A percentile compares a stretch with the other conserved stretches of the same genome.
Conservation (phyloP, 768 basidiomycete genomes). For the Kwoniella heveanensis region DNA sequence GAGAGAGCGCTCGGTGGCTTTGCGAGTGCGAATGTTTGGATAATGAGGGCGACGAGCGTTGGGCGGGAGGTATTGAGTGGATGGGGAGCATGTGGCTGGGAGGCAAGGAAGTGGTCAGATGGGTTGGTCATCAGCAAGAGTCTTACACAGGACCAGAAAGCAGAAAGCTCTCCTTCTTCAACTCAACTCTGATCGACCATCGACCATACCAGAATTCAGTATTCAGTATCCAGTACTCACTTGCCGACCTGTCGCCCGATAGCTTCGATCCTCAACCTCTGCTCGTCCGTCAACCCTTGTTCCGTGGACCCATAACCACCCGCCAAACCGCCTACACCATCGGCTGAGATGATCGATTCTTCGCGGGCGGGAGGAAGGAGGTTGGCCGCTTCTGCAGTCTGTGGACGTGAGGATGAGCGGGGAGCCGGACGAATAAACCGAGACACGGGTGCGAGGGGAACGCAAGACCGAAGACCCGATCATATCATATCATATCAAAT, state of each 20-base stretch:
- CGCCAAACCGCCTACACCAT: conserved; percentile 4
- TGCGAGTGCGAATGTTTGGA: background rate
- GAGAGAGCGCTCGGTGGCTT: background rate
- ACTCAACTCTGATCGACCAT: too few relatives aligned
- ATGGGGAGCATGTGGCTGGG: conserved; percentile 33
- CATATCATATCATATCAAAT: background rate
- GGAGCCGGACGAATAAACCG: too few relatives aligned
- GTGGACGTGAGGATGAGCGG: background rate
- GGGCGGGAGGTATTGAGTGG: conserved; percentile 19
- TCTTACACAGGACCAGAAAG: too few relatives aligned
- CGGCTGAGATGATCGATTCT: conserved; percentile 32
- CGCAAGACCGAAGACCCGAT: background rate
- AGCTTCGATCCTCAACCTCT: conserved; percentile 29
- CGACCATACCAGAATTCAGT: too few relatives aligned
- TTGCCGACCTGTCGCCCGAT: conserved; percentile 30
- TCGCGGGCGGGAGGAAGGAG: conserved; percentile 25
- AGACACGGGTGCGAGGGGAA: background rate
- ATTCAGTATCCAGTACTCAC: conserved; percentile 28
- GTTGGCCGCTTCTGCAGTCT: conserved; percentile 12
- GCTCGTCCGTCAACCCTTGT: conserved; percentile 34
- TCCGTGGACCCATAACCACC: conserved; percentile 28
- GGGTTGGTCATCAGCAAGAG: too few relatives aligned
- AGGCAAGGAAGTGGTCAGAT: background rate
- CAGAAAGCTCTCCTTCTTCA: too few relatives aligned
- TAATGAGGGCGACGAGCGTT: conserved; percentile 15